phyloP scores from a whole-genome alignment of 2,329 filamentous ascomycete species.

The Escovopsis weberi region DNA sequence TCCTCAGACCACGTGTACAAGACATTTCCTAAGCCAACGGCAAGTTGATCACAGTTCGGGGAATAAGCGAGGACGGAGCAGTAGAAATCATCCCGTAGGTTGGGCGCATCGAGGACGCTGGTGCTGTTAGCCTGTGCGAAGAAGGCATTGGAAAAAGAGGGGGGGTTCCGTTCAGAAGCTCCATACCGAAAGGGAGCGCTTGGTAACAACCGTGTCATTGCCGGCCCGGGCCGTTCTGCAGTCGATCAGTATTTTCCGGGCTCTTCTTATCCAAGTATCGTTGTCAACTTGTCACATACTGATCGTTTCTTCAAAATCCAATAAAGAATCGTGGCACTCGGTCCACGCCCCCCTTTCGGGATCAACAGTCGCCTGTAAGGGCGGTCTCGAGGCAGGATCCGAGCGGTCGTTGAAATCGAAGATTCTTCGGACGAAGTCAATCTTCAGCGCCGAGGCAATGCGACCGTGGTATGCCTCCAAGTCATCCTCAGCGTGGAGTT shows the following conservation, averaged over 20 bases:
- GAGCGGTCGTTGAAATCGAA: constrained; percentile 35
- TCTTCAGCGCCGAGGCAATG: constrained; percentile 65
- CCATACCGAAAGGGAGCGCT: constrained; percentile 62
- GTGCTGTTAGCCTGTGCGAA: constrained; percentile 16
- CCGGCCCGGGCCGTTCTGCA: constrained; percentile 8
- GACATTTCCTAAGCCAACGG: constrained; percentile 64
- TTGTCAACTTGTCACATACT: background rate
- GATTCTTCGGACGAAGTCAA: constrained; percentile 55
- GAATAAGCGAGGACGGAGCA: constrained; percentile 86
- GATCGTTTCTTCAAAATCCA: background rate
- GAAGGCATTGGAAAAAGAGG: background rate
- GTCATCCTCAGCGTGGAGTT: constrained; percentile 39
- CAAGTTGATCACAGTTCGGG: constrained; percentile 55
- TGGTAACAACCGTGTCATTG: constrained; percentile 37
- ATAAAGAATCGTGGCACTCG: constrained; percentile 11
- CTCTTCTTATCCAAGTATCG: background rate
- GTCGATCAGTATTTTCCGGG: constrained; percentile 3
- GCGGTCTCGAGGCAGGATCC: constrained; percentile 3
- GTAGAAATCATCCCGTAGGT: constrained; percentile 89
- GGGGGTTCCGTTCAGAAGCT: no score
- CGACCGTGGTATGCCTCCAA: constrained; percentile 56
- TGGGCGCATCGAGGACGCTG: constrained; percentile 75
- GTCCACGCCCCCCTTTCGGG: constrained; percentile 1
- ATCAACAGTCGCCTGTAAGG: background rate
- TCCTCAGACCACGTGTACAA: constrained; percentile 85